These are phyloP conservation scores for Candida qinlingensis DNA, from an alignment of 805 yeast species.

Conservation along the genomic window DNA sequence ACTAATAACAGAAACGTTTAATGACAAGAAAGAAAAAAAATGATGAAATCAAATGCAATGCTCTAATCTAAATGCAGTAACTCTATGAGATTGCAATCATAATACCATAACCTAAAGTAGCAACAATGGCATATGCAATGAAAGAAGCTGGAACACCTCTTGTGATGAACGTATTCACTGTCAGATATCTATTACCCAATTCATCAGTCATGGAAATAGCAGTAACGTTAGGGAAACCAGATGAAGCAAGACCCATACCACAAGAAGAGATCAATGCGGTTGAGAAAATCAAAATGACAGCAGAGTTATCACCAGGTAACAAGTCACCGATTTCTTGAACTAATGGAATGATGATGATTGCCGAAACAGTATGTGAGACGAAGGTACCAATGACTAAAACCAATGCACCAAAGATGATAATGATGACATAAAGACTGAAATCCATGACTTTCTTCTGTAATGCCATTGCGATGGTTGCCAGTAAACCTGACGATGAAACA, in stretches of 20 bases:
- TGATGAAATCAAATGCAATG: no score
- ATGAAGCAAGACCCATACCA: constrained; percentile 96
- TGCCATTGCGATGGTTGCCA: constrained; percentile 67
- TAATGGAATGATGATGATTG: constrained; percentile 83
- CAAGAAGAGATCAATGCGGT: constrained; percentile 71
- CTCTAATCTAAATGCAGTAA: no score
- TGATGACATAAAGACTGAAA: constrained; percentile 59
- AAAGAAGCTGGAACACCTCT: constrained; percentile 89
- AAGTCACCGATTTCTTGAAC: constrained; percentile 81
- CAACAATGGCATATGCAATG: constrained; percentile 63
- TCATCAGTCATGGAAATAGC: constrained; percentile 94
- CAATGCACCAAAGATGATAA: constrained; percentile 76
- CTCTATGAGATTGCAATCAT: constrained; percentile 38
- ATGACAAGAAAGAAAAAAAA: no score
- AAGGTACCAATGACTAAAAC: constrained; percentile 87
- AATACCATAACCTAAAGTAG: constrained; percentile 76
- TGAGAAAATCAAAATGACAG: constrained; percentile 35
- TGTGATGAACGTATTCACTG: constrained; percentile 75
- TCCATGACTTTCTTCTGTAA: constrained; percentile 63
- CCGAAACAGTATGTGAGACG: constrained; percentile 96
- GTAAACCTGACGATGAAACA: constrained; percentile 84
- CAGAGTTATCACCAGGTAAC: constrained; percentile 68
- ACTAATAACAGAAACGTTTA: no score
- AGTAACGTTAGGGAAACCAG: constrained; percentile 98
- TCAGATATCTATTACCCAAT: constrained; percentile 81